Evolutionary conservation across 495 filamentous ascomycete genomes (phyloP).

Genomic region (Talaromyces proteolyticus): DNA sequence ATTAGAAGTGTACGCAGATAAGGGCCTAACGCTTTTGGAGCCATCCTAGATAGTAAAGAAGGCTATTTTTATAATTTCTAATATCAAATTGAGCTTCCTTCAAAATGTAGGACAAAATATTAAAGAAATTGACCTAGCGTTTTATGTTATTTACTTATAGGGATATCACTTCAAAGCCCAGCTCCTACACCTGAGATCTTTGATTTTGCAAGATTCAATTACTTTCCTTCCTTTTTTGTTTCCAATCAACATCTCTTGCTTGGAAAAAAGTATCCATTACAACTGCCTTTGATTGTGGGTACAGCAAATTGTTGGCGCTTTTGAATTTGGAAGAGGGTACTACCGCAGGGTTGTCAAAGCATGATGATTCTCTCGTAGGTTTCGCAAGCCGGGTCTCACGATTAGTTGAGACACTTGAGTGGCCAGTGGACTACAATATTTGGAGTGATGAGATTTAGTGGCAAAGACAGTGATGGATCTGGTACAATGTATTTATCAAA

Average conservation of each 20-base stretch:
- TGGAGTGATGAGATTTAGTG: background rate
- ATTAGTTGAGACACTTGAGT: background rate
- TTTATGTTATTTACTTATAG: background rate
- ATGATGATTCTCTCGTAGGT: background rate
- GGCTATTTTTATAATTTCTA: background rate
- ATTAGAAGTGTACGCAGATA: background rate
- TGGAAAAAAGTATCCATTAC: background rate
- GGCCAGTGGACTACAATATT: background rate
- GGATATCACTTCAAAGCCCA: background rate
- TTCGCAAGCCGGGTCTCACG: background rate
- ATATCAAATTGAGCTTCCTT: conserved; percentile 1
- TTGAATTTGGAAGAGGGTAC: background rate
- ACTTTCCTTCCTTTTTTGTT: background rate
- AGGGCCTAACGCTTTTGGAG: background rate
- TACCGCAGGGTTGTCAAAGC: background rate
- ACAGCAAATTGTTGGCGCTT: background rate
- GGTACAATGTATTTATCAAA: background rate
- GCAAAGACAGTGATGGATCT: too few relatives aligned
- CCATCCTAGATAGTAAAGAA: background rate
- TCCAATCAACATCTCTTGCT: background rate
- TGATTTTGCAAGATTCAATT: background rate
- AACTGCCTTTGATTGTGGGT: background rate
- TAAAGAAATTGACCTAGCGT: background rate
- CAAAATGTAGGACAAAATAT: background rate
- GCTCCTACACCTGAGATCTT: background rate